Conservation (phyloP, 306 rosid genomes). For the Cucurbita maxima region DNA sequence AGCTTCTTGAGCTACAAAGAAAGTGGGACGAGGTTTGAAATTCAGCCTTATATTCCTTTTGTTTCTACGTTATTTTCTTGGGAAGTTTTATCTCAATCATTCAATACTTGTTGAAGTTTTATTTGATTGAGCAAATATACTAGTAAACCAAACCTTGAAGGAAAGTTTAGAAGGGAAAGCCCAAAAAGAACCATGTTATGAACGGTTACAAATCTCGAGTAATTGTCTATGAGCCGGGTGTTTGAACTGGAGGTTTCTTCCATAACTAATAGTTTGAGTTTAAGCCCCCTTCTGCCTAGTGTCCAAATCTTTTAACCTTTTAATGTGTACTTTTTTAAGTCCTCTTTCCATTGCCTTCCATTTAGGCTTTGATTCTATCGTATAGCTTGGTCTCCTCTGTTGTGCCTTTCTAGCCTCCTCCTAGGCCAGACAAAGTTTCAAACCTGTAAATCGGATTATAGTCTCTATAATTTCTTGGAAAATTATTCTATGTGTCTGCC, state of each 20-base stretch:
- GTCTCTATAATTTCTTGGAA: not conserved
- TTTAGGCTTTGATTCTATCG: not conserved
- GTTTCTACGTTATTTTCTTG: not conserved
- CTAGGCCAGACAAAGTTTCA: not conserved
- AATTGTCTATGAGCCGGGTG: not conserved
- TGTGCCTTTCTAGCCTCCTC: not conserved
- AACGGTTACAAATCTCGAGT: not conserved
- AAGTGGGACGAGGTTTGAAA: slow-evolving; percentile 72
- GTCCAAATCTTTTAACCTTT: not conserved
- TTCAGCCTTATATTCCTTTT: not conserved
- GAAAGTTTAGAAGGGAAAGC: too few species aligned
- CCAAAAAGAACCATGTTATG: too few species aligned
- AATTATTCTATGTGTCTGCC: not conserved
- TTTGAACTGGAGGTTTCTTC: not conserved
- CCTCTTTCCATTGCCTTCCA: not conserved
- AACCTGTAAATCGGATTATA: not conserved
- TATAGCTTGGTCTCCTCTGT: not conserved
- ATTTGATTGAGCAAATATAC: not conserved
- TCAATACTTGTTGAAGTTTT: not conserved
- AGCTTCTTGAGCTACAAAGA: slow-evolving; percentile 76
- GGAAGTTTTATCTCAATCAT: not conserved
- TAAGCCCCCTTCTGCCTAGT: not conserved
- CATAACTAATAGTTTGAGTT: not conserved
- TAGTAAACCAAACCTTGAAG: not conserved
- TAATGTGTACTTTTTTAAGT: not conserved